Percentiles rank a stretch among this genome's conserved stretches.
These are phyloP conservation scores for Fusarium citri DNA, from an alignment of 2,329 filamentous ascomycete species.

Conservation along the genomic window DNA sequence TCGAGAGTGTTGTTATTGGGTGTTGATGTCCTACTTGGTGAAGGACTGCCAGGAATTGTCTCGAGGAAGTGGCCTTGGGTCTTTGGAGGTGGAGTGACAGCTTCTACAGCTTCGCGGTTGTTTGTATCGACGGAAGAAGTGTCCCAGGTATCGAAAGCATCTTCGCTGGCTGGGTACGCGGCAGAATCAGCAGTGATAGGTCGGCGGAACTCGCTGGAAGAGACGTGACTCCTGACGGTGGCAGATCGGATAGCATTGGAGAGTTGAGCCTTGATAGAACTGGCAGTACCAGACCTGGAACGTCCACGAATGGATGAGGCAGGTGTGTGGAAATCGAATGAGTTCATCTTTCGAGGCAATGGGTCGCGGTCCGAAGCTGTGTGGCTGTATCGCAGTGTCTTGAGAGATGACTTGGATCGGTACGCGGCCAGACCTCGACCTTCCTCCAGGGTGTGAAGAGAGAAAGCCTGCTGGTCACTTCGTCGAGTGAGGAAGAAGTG, in stretches of 20 bases:
- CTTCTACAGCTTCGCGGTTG: slow-evolving; percentile 66
- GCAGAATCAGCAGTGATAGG: slow-evolving; percentile 62
- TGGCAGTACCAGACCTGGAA: slow-evolving; percentile 42
- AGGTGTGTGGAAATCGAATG: slow-evolving; percentile 55
- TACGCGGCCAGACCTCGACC: slow-evolving; percentile 37
- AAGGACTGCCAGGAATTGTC: slow-evolving; percentile 75
- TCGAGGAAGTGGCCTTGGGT: slow-evolving; percentile 69
- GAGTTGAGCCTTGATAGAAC: slow-evolving; percentile 53
- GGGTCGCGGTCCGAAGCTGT: slow-evolving; percentile 53
- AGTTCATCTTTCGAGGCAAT: slow-evolving; percentile 49
- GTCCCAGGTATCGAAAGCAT: slow-evolving; percentile 81
- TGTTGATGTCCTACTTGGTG: slow-evolving; percentile 73
- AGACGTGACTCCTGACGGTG: slow-evolving; percentile 66
- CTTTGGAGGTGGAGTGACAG: slow-evolving; percentile 58
- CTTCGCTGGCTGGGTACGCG: slow-evolving; percentile 58
- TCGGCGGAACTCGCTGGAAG: slow-evolving; percentile 59
- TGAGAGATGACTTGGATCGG: slow-evolving; percentile 53
- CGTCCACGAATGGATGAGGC: slow-evolving; percentile 56
- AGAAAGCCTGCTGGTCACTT: slow-evolving; percentile 32
- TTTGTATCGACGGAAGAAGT: slow-evolving; percentile 74
- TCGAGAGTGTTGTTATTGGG: slow-evolving; percentile 61
- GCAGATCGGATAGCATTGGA: slow-evolving; percentile 64
- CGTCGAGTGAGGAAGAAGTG: slow-evolving; percentile 56
- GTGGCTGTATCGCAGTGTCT: slow-evolving; percentile 64
- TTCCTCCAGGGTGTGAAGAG: slow-evolving; percentile 40